Evolutionary conservation across 129 eudicot species (phyloP), one percentile per base, ranked within the genome.

Genomic region (Artemisia tridentata): DNA sequence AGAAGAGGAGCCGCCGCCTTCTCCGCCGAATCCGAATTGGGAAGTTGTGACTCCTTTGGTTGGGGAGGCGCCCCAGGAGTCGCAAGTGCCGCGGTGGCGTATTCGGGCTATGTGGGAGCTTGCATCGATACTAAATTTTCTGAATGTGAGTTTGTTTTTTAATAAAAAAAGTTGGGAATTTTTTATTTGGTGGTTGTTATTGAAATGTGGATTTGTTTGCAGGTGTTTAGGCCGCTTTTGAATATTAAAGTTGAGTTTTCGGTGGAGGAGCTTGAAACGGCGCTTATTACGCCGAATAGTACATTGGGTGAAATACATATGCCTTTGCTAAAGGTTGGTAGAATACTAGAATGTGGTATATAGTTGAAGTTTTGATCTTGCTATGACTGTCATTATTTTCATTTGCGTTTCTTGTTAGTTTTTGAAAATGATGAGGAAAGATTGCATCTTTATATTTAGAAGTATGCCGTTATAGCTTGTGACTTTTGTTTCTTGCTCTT

Each of bases 141-240:
- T 93, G 29, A 85, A 93, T 85, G 99, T 93, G 79, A 78, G 88
- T 70, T 83, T 82, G 89, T 86, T 73, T 67, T 80, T 23, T 78
- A 41, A 59, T 4, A 52, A 65, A 64, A 1, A 18, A 11, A 19
- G 4, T 21, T 58, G 12, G 64, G 43, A 6, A 0, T 63, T 38
- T 63, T 38, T 63, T 63, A 10, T 11, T 14, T 62, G 25, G 6
- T 51, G 55, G 4, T 57, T 29, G n/a, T 20, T 73, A n/a, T 49
- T 17, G 50, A 52, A 41, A 18, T 59, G 70, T 21, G 62, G 17
- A 66, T 74, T 34, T 25, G 50, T 55, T 56, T 87, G 83, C 82
- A 93, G 99, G 96, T 93, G n/a, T 93, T 93, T 81, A 80, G 99
- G 88, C 91, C 85, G 9, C 75, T 93, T 75, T 84, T 93, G 91